Evolutionary conservation across 192 early-diverging fungal genomes (phyloP).

Genomic region (Backusella luteola): DNA sequence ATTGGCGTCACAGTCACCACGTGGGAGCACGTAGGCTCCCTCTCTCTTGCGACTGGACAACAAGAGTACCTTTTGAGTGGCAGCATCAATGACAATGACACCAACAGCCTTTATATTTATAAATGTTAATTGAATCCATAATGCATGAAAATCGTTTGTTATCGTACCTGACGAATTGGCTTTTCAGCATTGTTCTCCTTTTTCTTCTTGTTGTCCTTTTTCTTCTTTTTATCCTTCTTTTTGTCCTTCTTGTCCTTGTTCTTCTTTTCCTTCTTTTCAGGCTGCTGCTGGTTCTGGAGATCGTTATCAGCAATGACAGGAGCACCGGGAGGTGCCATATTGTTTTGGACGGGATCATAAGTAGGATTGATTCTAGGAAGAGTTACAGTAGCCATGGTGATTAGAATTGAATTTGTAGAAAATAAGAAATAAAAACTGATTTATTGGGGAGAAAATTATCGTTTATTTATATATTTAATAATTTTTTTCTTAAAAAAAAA

Average conservation of each 20-base stretch:
- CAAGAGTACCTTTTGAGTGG: slow-evolving; percentile 18
- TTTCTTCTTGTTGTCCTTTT: slow-evolving; percentile 11
- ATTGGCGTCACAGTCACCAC: slow-evolving; percentile 22
- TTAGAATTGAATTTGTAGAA: not conserved
- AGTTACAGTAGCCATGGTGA: not conserved
- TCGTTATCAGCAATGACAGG: not conserved
- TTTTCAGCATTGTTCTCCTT: not conserved
- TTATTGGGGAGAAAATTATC: not conserved
- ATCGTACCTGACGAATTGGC: slow-evolving; percentile 22
- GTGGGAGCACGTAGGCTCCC: slow-evolving; percentile 26
- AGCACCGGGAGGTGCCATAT: not conserved
- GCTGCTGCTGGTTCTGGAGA: not conserved
- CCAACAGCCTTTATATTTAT: slow-evolving; percentile 18
- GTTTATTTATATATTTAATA: slow-evolving; percentile 4
- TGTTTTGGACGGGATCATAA: not conserved
- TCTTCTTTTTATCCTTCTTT: slow-evolving; percentile 15
- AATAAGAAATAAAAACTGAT: not conserved
- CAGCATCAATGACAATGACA: slow-evolving; percentile 25
- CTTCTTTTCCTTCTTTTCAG: slow-evolving; percentile 12
- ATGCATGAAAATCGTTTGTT: not conserved
- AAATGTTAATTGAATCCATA: not conserved
- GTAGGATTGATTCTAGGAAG: not conserved
- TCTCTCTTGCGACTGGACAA: slow-evolving; percentile 28
- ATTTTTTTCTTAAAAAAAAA: not conserved
- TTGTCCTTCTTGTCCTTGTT: slow-evolving; percentile 15